A percentile compares a stretch with the other conserved stretches of the same genome.
Evolutionary conservation across 331 rosid genomes (phyloP).

Genomic region (Phaseolus coccineus): DNA sequence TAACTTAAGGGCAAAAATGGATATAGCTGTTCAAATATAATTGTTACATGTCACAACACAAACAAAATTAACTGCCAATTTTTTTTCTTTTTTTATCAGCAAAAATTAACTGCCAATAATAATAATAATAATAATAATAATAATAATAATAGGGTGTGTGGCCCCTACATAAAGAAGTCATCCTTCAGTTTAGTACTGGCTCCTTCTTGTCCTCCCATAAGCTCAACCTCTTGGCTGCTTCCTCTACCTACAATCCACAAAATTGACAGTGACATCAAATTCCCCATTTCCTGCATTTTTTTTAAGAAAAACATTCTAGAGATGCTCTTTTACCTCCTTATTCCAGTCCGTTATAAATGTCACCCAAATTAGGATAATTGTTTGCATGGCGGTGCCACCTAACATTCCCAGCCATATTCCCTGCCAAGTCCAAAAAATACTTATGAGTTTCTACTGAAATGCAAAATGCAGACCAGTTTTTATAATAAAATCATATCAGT

Average conservation of each 20-base stretch:
- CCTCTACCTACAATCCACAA: slow-evolving; percentile 48
- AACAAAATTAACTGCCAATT: too few relatives aligned
- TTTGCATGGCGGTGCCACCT: slow-evolving; percentile 70
- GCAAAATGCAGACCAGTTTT: too few relatives aligned
- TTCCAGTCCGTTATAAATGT: slow-evolving; percentile 78
- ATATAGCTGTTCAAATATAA: too few relatives aligned
- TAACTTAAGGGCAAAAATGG: too few relatives aligned
- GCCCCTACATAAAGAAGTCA: not conserved
- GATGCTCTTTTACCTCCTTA: slow-evolving; percentile 57
- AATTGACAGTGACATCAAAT: not conserved
- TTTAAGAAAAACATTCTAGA: not conserved
- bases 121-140: too few relatives aligned
- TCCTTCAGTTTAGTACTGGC: slow-evolving; percentile 28
- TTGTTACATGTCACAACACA: too few relatives aligned
- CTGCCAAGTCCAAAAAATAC: slow-evolving; percentile 34
- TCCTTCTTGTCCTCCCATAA: slow-evolving; percentile 52
- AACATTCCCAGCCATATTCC: slow-evolving; percentile 91
- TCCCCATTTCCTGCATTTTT: not conserved
- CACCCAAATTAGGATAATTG: slow-evolving; percentile 67
- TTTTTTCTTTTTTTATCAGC: too few relatives aligned
- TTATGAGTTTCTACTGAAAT: too few relatives aligned
- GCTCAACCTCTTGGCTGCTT: slow-evolving; percentile 52
- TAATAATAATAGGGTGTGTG: too few relatives aligned
- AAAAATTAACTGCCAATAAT: too few relatives aligned
- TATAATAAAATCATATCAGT: too few relatives aligned